These are phyloP conservation scores for Hyphopichia pseudoburtonii DNA, from an alignment of 1,139 yeast species.

Conservation along the genomic window DNA sequence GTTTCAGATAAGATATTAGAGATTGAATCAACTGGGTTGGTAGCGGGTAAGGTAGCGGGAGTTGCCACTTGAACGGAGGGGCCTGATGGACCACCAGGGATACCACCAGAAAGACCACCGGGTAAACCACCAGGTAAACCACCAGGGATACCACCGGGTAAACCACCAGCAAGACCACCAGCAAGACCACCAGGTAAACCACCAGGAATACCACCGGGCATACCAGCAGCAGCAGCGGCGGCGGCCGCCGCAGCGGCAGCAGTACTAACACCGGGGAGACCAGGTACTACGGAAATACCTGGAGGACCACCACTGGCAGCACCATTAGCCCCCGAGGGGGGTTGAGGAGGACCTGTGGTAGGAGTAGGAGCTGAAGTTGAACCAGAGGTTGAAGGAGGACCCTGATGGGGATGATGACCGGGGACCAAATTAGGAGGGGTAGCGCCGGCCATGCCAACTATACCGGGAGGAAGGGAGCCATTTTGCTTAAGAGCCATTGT, in stretches of 20 bases:
- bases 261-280: slow-evolving; percentile 3
- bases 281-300: slow-evolving; percentile 6
- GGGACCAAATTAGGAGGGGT: slow-evolving; percentile 3
- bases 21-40: slow-evolving; percentile 2
- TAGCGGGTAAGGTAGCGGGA: slow-evolving; percentile 2
- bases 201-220: too few species aligned
- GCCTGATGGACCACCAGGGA: too few species aligned
- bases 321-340: slow-evolving; percentile 11
- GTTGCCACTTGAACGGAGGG: slow-evolving; percentile 1
- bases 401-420: slow-evolving; percentile 7
- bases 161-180: too few species aligned
- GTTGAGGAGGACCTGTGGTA: neutral
- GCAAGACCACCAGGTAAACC: too few species aligned
- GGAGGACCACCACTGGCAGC: slow-evolving; percentile 13
- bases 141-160: too few species aligned
- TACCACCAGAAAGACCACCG: too few species aligned
- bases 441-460: slow-evolving; percentile 2
- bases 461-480: slow-evolving; percentile 9
- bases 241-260: slow-evolving; percentile 7
- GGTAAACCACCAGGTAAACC: too few species aligned
- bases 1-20: slow-evolving; percentile 51
- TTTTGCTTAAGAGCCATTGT: slow-evolving; percentile 18
- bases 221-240: slow-evolving; percentile 6
- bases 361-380: neutral
- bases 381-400: neutral